phyloP scores from a whole-genome alignment of 495 filamentous ascomycete species.

The Aspergillus heteromorphus region DNA sequence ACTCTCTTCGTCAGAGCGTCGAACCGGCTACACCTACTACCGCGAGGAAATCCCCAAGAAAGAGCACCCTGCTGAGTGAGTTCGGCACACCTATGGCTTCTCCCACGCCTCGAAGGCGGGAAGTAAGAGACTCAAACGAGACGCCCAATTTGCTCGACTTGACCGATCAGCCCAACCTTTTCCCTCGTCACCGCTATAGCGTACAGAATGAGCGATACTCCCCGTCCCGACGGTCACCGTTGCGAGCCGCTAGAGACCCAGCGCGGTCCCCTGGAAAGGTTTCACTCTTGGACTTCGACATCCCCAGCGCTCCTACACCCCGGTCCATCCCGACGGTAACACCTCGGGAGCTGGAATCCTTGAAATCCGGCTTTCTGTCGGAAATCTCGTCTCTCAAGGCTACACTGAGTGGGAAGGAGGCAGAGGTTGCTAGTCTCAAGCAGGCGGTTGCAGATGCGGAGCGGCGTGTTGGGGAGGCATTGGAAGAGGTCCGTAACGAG shows the following conservation, averaged over 20 bases:
- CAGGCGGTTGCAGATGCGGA: slow-evolving; percentile 83
- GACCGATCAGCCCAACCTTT: slow-evolving; percentile 66
- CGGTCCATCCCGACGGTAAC: slow-evolving; percentile 88
- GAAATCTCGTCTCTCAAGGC: slow-evolving; percentile 89
- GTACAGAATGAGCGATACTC: slow-evolving; percentile 38
- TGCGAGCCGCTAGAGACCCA: slow-evolving; percentile 28
- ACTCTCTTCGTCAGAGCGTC: slow-evolving; percentile 10
- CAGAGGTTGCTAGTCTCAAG: slow-evolving; percentile 79
- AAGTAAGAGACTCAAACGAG: slow-evolving; percentile 52
- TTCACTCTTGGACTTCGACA: slow-evolving; percentile 83
- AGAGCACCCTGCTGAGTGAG: slow-evolving; percentile 27
- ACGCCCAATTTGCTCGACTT: slow-evolving; percentile 72
- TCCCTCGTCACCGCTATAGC: slow-evolving; percentile 35
- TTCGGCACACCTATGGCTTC: slow-evolving; percentile 41
- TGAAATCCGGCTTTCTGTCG: slow-evolving; percentile 83
- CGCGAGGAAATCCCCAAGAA: slow-evolving; percentile 24
- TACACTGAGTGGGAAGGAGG: slow-evolving; percentile 82
- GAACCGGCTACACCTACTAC: slow-evolving; percentile 36
- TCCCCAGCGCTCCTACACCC: slow-evolving; percentile 83
- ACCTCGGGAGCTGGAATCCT: slow-evolving; percentile 81
- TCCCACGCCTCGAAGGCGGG: slow-evolving; percentile 55
- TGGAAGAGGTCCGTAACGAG: slow-evolving; percentile 75
- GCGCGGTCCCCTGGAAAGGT: slow-evolving; percentile 34
- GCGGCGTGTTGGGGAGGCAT: slow-evolving; percentile 77
- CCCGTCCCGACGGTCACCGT: slow-evolving; percentile 39